Evolutionary conservation across 352 stramenopile species (phyloP), one percentile per base, ranked within the genome.

Genomic region (Phytophthora ohioensis): DNA sequence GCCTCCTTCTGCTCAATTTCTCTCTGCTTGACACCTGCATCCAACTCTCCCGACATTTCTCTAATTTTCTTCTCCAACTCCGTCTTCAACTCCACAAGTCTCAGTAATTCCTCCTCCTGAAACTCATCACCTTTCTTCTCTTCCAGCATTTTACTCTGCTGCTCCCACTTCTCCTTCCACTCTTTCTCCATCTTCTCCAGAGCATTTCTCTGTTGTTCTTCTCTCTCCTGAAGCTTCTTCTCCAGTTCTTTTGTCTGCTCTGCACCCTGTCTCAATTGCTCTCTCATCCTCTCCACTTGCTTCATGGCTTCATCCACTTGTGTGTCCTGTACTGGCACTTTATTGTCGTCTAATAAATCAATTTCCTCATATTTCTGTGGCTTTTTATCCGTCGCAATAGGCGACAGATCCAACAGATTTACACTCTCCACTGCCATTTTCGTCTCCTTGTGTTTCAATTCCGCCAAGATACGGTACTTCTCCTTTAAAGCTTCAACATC

Each of bases 311-410:
- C 69, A 11, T 86, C 67, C 45, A 90, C 42, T 67, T 88, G 69
- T 42, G 51, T 38, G 17, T 82, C 73, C 39, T 53, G 32, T 15
- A 66, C 53, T 11, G 43, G 30, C 4, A 62, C 34, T 11, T 49
- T 62, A 27, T 53, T 68, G 4, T 42, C 42, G 65, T 49, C 74
- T 13, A 87, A 30, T 59, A 92, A 53, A 51, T 92, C 83, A 47
- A 92, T 87, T 42, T 91, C 80, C 17, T 90, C 72, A 39, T 89
- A 89, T 15, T 70, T 73, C 8, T 30, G 17, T 4, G 55, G 42
- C 30, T 63, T 72, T 21, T 72, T 70, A 0, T 57, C 69, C 2
- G 64, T 60, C 9, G 57, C 45, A 21, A 78, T 45, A 21, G 80
- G 83, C 0, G 85, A 88, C 43, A 88, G 57, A 15, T 81, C 67